phyloP scores from a whole-genome alignment of 2,329 filamentous ascomycete species.

The Talaromyces sp. region DNA sequence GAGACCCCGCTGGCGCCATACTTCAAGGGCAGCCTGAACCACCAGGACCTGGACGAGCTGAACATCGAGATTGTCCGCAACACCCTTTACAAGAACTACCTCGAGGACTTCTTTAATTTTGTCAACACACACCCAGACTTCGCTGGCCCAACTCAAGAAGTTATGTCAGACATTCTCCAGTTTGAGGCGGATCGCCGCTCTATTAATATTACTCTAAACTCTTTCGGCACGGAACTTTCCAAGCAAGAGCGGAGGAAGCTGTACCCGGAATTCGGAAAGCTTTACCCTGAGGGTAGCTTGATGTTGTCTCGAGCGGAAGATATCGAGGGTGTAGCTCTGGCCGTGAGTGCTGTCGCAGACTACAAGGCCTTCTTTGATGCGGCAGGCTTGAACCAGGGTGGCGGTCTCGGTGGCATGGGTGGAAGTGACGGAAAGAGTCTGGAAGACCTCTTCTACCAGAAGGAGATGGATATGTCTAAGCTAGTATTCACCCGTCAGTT shows the following conservation, averaged over 20 bases:
- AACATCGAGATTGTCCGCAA: conserved; percentile 99
- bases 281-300: conserved; percentile 91
- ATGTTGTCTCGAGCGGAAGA: conserved; percentile 96
- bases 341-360: conserved; percentile 88
- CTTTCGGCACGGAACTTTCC: conserved; percentile 91
- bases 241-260: conserved; percentile 95
- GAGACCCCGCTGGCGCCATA: conserved; percentile 95
- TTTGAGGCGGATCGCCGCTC: conserved; percentile 96
- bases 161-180: conserved; percentile 94
- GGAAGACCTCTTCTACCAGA: conserved; percentile 98
- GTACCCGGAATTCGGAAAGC: conserved; percentile 85
- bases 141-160: conserved; percentile 81
- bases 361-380: conserved; percentile 97
- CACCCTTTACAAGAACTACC: conserved; percentile 98
- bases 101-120: conserved; percentile 96
- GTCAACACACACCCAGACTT: conserved; percentile 88
- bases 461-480: conserved; percentile 99
- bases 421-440: conserved; percentile 84
- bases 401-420: conserved; percentile 76
- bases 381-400: conserved; percentile 74
- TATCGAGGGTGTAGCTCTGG: conserved; percentile 87
- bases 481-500: conserved; percentile 94
- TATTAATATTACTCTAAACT: conserved; percentile 99
- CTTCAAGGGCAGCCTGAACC: conserved; percentile 95
- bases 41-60: conserved; percentile 95